Conservation (phyloP, 352 stramenopile species). For the Phytopythium oedochilum region DNA sequence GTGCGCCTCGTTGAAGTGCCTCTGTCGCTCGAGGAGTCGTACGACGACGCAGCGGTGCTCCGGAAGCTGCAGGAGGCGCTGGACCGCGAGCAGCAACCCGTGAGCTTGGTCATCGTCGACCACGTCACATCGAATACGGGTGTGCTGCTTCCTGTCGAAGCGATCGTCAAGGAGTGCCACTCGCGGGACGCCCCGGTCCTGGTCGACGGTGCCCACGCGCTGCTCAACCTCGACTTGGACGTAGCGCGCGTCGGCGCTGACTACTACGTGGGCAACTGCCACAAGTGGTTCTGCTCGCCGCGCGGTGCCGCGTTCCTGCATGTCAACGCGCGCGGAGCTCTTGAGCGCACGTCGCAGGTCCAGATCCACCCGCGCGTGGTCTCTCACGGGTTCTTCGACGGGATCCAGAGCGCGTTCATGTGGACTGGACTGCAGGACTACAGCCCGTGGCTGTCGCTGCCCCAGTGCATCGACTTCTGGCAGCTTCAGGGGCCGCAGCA, state of each 20-base stretch:
- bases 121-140: slow-evolving; percentile 94
- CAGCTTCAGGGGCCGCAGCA: slow-evolving; percentile 26
- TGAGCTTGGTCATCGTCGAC: slow-evolving; percentile 85
- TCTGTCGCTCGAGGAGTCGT: slow-evolving; percentile 57
- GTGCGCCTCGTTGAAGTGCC: slow-evolving; percentile 52
- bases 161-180: slow-evolving; percentile 68
- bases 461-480: slow-evolving; percentile 87
- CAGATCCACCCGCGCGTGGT: slow-evolving; percentile 72
- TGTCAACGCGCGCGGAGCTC: slow-evolving; percentile 21
- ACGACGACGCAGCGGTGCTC: slow-evolving; percentile 49
- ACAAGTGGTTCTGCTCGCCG: slow-evolving; percentile 94
- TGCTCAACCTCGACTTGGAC: slow-evolving; percentile 80
- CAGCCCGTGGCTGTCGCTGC: slow-evolving; percentile 78
- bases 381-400: slow-evolving; percentile 89
- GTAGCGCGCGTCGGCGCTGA: slow-evolving; percentile 70
- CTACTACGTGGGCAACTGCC: slow-evolving; percentile 93
- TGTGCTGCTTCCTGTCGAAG: slow-evolving; percentile 78
- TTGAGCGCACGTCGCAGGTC: background rate
- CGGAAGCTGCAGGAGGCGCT: slow-evolving; percentile 28
- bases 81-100: slow-evolving; percentile 13
- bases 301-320: slow-evolving; percentile 88
- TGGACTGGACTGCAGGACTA: slow-evolving; percentile 94
- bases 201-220: slow-evolving; percentile 90
- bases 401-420: slow-evolving; percentile 89
- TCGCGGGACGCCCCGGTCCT: slow-evolving; percentile 41